Base-by-base conservation (phyloP, 2,329 filamentous ascomycete genomes). In the Penicillium nordicum region DNA sequence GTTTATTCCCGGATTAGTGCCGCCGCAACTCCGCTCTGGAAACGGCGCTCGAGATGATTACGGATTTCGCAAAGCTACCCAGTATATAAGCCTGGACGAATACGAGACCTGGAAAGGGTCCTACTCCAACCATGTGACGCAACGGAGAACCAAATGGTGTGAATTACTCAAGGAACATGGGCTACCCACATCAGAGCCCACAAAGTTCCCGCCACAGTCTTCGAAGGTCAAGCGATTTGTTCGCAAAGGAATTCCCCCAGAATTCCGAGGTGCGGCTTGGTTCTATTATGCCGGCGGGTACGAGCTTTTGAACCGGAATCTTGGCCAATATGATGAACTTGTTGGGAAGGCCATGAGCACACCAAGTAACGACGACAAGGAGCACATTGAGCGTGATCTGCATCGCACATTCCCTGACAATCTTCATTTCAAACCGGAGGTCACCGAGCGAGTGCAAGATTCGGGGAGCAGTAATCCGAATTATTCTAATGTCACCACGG, bases 331-430 rank as follows among this genome's bases (percentile, higher is more conserved):
- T 70, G 82, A 86, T 50, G 81, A 85, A 50, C 78, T 95, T 38
- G 78, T 94, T 32, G 78, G 82, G 53, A 80, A 84, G 58, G 85
- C 89, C 34, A 87, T 88, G 67, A 79, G 84, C 16, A 77, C 79
- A 53, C 78, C 87, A n/a, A 84, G 78, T 64, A 82, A 87, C 63
- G 84, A 90, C 50, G 91, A 97, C 65, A 82, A 88, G 42, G 93
- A 97, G 68, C 88, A 92, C 48, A 96, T 97, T 66, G 93, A 97
- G 76, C 87, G 93, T 46, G 93, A 97, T 73, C 79, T 97, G 23
- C 90, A 97, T 75, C 86, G 93, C 40, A 97, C 93, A 0, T 97
- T 97, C 68, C 93, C 93, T 0, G 93, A 97, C 76, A 97, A 97
- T 66, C 82, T 95, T 54, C 86, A 85, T 62, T 97, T 97, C 77